Conservation (phyloP, 1,284 basidiomycete genomes). For the Meira nashicola region DNA sequence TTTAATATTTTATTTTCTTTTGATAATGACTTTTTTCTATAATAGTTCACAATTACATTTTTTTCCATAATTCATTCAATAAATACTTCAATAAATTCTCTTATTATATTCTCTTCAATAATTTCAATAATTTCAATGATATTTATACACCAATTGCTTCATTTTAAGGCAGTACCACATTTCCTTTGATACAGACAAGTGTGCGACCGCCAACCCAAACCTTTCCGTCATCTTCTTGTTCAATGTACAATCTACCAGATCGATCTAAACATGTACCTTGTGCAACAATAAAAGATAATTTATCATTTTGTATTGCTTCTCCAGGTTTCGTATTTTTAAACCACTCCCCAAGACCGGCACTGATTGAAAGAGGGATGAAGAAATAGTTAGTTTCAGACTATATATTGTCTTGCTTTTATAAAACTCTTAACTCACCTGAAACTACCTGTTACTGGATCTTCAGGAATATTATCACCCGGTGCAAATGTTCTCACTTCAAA, state of each 20-base stretch:
- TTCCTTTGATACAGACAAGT: constrained; percentile 26
- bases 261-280: constrained; percentile 31
- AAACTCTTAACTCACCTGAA: constrained; percentile 34
- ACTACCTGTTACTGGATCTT: constrained; percentile 45
- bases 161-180: not conserved
- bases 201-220: constrained; percentile 38
- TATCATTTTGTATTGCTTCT: not conserved
- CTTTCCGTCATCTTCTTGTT: constrained; percentile 4
- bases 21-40: no score
- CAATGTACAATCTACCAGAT: constrained; percentile 26
- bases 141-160: no score
- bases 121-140: no score
- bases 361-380: constrained; percentile 18
- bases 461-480: constrained; percentile 18
- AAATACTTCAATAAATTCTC: no score
- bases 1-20: no score
- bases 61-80: no score
- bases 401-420: no score
- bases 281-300: constrained; percentile 18
- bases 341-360: not conserved
- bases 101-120: no score
- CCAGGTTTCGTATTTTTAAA: not conserved
- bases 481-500: constrained; percentile 33
- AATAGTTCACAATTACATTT: no score
- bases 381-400: no score